phyloP scores from a whole-genome alignment of 345 rosid species.

The Eucalyptus microcorys region DNA sequence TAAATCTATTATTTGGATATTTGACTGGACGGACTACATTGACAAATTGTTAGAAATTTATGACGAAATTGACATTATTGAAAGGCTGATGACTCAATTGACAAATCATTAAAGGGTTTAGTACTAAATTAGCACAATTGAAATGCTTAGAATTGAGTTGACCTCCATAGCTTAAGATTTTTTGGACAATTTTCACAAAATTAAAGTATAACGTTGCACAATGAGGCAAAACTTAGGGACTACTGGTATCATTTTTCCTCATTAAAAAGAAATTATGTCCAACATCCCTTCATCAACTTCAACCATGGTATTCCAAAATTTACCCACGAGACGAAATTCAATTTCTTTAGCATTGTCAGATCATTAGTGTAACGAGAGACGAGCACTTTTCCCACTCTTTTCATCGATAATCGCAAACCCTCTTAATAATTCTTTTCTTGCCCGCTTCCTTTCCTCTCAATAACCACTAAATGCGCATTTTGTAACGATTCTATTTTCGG shows the following conservation, averaged over 20 bases:
- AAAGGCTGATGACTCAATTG: no score
- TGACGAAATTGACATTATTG: no score
- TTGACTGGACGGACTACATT: no score
- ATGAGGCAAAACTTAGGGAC: not conserved
- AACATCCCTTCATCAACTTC: not conserved
- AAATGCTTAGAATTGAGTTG: no score
- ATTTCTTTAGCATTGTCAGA: not conserved
- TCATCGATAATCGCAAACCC: not conserved
- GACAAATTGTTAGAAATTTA: no score
- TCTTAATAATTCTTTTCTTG: not conserved
- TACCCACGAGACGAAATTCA: not conserved
- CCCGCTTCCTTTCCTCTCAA: not conserved
- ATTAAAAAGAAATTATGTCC: not conserved
- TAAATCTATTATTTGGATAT: no score
- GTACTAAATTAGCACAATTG: no score
- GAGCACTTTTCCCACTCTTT: not conserved
- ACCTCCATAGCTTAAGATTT: no score
- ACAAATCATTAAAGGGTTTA: no score
- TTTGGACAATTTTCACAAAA: no score
- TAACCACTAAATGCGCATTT: not conserved
- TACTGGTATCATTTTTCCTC: not conserved
- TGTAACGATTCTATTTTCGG: accelerated
- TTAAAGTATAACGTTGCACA: not conserved
- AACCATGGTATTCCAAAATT: not conserved
- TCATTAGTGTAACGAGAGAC: not conserved